Base-by-base conservation (phyloP, 108 stramenopile species). In the Stephanodiscus triporus region DNA sequence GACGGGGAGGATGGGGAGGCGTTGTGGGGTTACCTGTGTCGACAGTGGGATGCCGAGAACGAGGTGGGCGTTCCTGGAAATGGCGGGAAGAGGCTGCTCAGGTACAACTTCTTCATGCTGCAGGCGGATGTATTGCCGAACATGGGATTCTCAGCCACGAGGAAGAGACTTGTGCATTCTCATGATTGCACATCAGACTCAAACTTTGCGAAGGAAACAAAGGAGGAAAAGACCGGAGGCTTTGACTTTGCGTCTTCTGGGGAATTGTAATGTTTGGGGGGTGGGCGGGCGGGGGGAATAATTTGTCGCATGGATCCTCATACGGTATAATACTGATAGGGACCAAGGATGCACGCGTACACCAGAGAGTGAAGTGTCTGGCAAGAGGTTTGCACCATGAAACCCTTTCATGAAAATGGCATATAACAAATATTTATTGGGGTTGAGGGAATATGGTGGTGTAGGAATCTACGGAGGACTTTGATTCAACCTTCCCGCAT, bases 31-130 rank as follows among this genome's bases (percentile, higher is more conserved):
- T 95, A 92, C 78, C 82, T 95, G 8, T 95, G 94, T 63, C 42
- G 73, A n/a, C 85, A 94, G 70, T 94, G 93, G 93, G 87, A 94
- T 70, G 60, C 64, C 9, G 84, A 89, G 43, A 89, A 95, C 65
- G 59, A 34, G 2, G 84, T 78, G 27, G 23, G 81, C 26, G 68
- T 70, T 29, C 47, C 71, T 19, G 66, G 45, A 0, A 73, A 76
- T 29, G 84, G 70, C 19, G 88, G 86, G 27, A 76, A 83, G 37
- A 71, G 88, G 65, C 69, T 95, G 49, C 23, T 92, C 26, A 58
- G 76, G 51, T 95, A 68, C 65, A 92, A 92, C 47, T 95, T 95
- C 59, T 95, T 89, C 82, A 95, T 95, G 94, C 66, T 95, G n/a
- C 91, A 95, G 68, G 89, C 89, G 2, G 89, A 91, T 70, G 88